Evolutionary conservation across 1,284 basidiomycete genomes (phyloP).

Genomic region (Tilletiaria anomala): DNA sequence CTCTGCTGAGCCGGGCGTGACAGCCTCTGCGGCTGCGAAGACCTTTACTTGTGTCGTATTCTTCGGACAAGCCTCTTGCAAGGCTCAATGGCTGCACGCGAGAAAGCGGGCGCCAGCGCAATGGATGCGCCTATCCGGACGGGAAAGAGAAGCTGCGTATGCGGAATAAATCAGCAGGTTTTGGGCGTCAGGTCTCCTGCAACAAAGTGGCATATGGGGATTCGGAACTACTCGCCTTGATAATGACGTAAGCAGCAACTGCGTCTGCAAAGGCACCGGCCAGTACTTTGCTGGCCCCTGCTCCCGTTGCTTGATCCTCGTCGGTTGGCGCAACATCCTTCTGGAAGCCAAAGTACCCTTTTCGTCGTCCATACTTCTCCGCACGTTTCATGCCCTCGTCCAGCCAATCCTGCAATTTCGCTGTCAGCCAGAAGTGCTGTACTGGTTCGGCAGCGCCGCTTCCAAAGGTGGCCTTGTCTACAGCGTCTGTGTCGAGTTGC

Average conservation of each 20-base stretch:
- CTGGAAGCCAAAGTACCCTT: constrained; percentile 66
- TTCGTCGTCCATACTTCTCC: constrained; percentile 56
- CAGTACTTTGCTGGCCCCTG: constrained; percentile 50
- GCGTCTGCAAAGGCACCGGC: constrained; percentile 29
- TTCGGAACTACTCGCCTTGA: constrained; percentile 51
- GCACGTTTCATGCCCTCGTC: constrained; percentile 53
- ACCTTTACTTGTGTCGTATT: no score
- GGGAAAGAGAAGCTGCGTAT: constrained; percentile 61
- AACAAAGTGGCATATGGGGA: constrained; percentile 5
- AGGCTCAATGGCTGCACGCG: constrained; percentile 53
- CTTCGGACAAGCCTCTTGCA: constrained; percentile 27
- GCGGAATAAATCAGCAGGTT: no score
- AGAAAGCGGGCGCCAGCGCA: constrained; percentile 61
- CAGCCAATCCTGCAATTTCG: constrained; percentile 47
- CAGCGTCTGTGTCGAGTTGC: no score
- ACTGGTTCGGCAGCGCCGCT: no score
- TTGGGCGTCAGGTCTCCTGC: no score
- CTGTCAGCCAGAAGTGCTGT: not conserved
- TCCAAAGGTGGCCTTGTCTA: no score
- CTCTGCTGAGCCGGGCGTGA: no score
- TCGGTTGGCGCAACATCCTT: constrained; percentile 41
- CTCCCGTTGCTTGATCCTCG: constrained; percentile 2
- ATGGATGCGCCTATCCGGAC: constrained; percentile 59
- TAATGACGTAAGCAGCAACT: constrained; percentile 65
- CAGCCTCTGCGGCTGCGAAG: no score